Base-by-base conservation (phyloP, 768 basidiomycete genomes). In the Panus rudis region DNA sequence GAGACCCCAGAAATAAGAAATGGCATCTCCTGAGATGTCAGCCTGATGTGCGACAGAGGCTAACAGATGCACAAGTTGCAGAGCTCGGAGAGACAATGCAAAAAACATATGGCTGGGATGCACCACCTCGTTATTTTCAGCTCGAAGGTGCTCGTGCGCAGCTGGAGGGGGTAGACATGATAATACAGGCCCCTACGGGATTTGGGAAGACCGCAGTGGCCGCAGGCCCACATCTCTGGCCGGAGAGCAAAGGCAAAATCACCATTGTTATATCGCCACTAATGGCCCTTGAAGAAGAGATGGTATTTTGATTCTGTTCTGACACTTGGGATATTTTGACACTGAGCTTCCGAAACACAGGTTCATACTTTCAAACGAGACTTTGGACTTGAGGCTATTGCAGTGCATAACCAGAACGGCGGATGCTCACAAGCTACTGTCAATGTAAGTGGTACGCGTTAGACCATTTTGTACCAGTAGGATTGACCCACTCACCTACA, bases 211-310 rank as follows among this genome's bases (percentile, higher is more conserved):
- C 68, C 0, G 53, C 54, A 0, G 52, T 70, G 21, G 67, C 61
- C 2, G 67, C 68, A 7, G 68, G 63, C 0, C 68, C 68, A 6
- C 62, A 70, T 44, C 42, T 56, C 0, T 59, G 55, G 19, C 47
- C 53, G 3, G 24, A 16, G 2, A 52, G 46, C 14, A 46, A 59
- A 37, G 62, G 60, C 10, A 60, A 57, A 42, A 55, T 66, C 0
- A 65, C 65, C 0, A 45, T 72, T 2, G 54, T 70, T 54, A 54
- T 68, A 0, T 68, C 65, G 3, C 67, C 64, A 1, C 43, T 69
- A 0, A 47, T 69, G 1, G 58, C 62, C 0, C 61, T 69, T 1
- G 66, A 68, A 20, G 59, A 68, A 1, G 66, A 71, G 44, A 58
- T 60, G 55, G 64, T 63, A 12, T 23, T n/a, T n/a, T n/a, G n/a